phyloP scores from a whole-genome alignment of 2,329 filamentous ascomycete species.

The Hansfordia pulvinata region DNA sequence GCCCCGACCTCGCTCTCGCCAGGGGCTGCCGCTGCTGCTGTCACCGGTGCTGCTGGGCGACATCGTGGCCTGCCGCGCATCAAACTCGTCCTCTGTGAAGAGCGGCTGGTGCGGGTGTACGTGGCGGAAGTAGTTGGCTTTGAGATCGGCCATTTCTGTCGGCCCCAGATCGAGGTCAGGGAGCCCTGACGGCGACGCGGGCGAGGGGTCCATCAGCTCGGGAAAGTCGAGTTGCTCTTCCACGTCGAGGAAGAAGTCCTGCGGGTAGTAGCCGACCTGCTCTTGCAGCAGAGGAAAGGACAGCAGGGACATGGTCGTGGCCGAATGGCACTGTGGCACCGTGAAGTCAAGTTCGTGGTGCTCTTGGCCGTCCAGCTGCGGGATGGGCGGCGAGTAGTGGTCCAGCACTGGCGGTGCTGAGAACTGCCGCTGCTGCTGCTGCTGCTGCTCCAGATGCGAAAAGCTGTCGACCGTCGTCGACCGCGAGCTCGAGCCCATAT shows the following conservation, averaged over 20 bases:
- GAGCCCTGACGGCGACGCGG: slow-evolving; percentile 10
- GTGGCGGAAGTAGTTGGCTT: slow-evolving; percentile 19
- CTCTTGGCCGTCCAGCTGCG: slow-evolving; percentile 9
- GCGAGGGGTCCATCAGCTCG: slow-evolving; percentile 13
- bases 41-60: slow-evolving; percentile 15
- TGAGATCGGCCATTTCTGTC: slow-evolving; percentile 10
- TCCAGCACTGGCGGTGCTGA: slow-evolving; percentile 11
- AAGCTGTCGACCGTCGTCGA: too few species aligned
- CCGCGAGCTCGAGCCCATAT: slow-evolving; percentile 9
- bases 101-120: slow-evolving; percentile 22
- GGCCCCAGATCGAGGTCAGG: slow-evolving; percentile 15
- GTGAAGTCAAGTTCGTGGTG: slow-evolving; percentile 20
- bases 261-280: slow-evolving; percentile 17
- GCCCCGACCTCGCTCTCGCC: too few species aligned
- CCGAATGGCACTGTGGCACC: slow-evolving; percentile 20
- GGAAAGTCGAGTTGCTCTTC: slow-evolving; percentile 19
- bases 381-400: slow-evolving; percentile 8
- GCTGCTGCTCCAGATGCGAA: too few species aligned
- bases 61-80: slow-evolving; percentile 12
- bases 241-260: slow-evolving; percentile 19
- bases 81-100: slow-evolving; percentile 15
- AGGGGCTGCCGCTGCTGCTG: too few species aligned
- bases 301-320: slow-evolving; percentile 18
- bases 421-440: too few species aligned
- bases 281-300: slow-evolving; percentile 18